Conservation (phyloP, 352 stramenopile species). For the Pythium coloratum region DNA sequence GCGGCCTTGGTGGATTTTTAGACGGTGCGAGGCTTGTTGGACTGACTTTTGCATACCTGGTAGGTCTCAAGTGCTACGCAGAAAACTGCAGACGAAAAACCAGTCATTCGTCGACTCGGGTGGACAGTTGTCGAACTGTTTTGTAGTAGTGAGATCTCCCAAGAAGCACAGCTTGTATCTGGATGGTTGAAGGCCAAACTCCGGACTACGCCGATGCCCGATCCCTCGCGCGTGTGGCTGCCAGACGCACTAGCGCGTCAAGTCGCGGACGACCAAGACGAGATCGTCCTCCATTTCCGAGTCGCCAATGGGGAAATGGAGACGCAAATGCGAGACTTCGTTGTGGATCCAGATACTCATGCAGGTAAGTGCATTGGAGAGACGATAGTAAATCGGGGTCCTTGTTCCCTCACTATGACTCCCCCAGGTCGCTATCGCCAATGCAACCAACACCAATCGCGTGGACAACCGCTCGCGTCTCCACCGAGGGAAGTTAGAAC, state of each 20-base stretch:
- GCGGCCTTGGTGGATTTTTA: neutral
- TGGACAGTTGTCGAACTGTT: constrained; percentile 37
- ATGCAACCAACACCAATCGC: neutral
- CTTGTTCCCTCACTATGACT: neutral
- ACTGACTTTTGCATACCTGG: neutral
- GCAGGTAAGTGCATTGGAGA: constrained; percentile 12
- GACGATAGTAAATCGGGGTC: neutral
- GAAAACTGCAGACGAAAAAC: neutral
- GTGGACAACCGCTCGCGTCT: neutral
- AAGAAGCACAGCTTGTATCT: constrained; percentile 10
- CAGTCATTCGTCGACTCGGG: constrained; percentile 18
- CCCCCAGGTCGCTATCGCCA: neutral
- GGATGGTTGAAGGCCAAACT: constrained; percentile 31
- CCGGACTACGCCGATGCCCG: constrained; percentile 25
- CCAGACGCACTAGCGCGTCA: neutral
- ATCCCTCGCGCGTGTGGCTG: constrained; percentile 19
- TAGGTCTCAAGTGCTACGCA: constrained; percentile 10
- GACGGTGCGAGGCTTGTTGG: neutral
- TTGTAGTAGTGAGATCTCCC: neutral
- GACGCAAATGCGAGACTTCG: neutral
- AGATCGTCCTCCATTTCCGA: constrained; percentile 24
- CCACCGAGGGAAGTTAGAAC: neutral
- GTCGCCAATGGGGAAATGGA: constrained; percentile 16
- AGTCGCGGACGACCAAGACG: neutral
- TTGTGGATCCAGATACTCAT: constrained; percentile 21